Evolutionary conservation across 306 rosid species (phyloP), one percentile per base, ranked within the genome.

Genomic region (Fragaria vesca): DNA sequence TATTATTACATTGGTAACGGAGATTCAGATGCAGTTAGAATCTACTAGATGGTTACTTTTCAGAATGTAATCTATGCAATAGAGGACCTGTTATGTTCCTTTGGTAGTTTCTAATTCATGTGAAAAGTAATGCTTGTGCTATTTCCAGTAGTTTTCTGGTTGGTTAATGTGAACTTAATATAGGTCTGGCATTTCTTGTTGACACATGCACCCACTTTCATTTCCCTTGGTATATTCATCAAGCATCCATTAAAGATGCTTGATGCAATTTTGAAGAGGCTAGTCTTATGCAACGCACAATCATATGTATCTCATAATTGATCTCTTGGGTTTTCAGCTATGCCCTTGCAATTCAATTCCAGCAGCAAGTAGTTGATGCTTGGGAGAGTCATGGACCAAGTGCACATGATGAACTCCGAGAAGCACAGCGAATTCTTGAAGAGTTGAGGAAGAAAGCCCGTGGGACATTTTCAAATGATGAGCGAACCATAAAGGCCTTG

Each of bases 331-430:
- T 82, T 75, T 52, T 90, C 90, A 94, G 98, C 85, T 90, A 85
- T 81, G 80, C 63, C 52, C 90, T 94, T 73, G 96, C 98, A 71
- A 79, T 89, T 43, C 94, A 88, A 85, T 94, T 94, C 82, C 98
- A 90, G 82, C 88, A 92, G 82, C 94, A 82, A 84, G 98, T 85
- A 52, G 83, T 91, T 57, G 91, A 90, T 76, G 98, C 98, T 68
- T 94, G 98, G 97, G 97, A 90, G 81, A 89, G 86, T 77, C 98
- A 94, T 72, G 98, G 98, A 83, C 86, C 88, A 78, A 86, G 83
- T 84, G 97, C 91, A 24, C 79, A 82, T 73, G 94, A 87, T 38
- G 96, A 94, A 85, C 90, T 88, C 63, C 81, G 63, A 80, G 98
- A 91, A 87, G 96, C 96, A 70, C 82, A 26, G 16, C 87, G 83